Evolutionary conservation across 1,284 basidiomycete genomes (phyloP), one percentile per base, ranked within the genome.

Genomic region (Cutaneotrichosporon sp.): DNA sequence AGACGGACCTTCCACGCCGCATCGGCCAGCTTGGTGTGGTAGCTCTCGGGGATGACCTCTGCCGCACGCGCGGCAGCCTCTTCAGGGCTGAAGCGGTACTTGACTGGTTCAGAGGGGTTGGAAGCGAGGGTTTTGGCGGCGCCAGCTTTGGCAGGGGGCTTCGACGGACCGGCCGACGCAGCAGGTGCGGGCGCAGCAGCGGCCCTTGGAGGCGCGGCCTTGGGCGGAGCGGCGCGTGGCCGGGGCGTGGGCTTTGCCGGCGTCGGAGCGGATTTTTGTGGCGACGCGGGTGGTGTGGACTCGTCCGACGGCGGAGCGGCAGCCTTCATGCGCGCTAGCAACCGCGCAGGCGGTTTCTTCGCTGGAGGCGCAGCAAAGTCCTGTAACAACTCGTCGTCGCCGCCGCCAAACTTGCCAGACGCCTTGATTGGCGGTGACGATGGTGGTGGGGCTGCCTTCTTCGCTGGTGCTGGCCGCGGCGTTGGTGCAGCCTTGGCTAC

Each of bases 1-100:
- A 99, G 76, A 49, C 96, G 80, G 22, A 85, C 81, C 75, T 99
- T 99, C 96, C 96, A 99, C 61, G 90, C 90, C 2, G 84, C 76
- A 71, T 97, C 92, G 15, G 79, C 84, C 4, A 98, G 77, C 55
- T 87, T 85, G 3, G 82, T 80, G 42, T 86, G 80, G 36, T 90
- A 83, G 34, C 82, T 79, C 0, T 80, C 67, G 0, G 94, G 92
- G 43, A 98, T 83, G 12, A 84, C 68, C 15, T 87, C 86, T 3
- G 81, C 78, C 13, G 89, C 89, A 45, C 88, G 80, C 3, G 79
- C 82, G 49, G 96, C 91, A 3, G 94, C 94, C 65, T 97, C 92
- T 75, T 99, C 96, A 1, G 89, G 83, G 0, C 85, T 85, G 72
- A 90, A 90, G 59, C 86, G 89, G 75, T 84, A 97, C 69, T 94